Evolutionary conservation across 164 flowering plant genomes (phyloP).

Genomic region (Platanus orientalis): DNA sequence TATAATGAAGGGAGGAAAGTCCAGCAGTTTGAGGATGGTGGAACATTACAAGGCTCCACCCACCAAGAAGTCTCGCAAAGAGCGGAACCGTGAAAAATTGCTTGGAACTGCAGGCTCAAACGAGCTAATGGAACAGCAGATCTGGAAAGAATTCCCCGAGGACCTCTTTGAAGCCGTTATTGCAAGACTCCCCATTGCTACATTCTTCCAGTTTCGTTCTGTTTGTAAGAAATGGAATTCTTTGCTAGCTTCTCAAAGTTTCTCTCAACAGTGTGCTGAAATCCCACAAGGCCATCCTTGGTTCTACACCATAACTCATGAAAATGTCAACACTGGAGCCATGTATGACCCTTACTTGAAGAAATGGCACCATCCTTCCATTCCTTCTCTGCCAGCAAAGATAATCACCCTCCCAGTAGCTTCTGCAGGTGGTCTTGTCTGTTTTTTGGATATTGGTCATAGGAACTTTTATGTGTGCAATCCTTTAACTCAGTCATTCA

Average conservation of each 20-base stretch:
- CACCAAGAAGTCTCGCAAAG: conserved; percentile 43
- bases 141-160: conserved; percentile 73
- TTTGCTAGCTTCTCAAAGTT: conserved; percentile 46
- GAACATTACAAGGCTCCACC: conserved; percentile 49
- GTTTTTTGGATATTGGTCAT: conserved; percentile 58
- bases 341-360: conserved; percentile 55
- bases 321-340: conserved; percentile 42
- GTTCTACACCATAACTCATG: conserved; percentile 67
- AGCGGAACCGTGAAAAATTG: conserved; percentile 35
- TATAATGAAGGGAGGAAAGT: conserved; percentile 38
- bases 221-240: conserved; percentile 66
- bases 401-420: conserved; percentile 54
- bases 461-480: conserved; percentile 57
- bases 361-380: conserved; percentile 62
- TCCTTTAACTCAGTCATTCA: conserved; percentile 55
- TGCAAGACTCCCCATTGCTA: conserved; percentile 58
- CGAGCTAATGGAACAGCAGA: conserved; percentile 46
- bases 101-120: too few relatives aligned
- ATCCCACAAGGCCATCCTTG: conserved; percentile 44
- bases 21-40: conserved; percentile 39
- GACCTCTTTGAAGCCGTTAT: conserved; percentile 66
- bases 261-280: conserved; percentile 45
- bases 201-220: conserved; percentile 60
- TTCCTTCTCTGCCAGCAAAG: conserved; percentile 39
- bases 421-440: conserved; percentile 69